Percentiles rank a stretch among this genome's conserved stretches.
Evolutionary conservation across 805 yeast genomes (phyloP).

Genomic region (Ogataea haglerorum): DNA sequence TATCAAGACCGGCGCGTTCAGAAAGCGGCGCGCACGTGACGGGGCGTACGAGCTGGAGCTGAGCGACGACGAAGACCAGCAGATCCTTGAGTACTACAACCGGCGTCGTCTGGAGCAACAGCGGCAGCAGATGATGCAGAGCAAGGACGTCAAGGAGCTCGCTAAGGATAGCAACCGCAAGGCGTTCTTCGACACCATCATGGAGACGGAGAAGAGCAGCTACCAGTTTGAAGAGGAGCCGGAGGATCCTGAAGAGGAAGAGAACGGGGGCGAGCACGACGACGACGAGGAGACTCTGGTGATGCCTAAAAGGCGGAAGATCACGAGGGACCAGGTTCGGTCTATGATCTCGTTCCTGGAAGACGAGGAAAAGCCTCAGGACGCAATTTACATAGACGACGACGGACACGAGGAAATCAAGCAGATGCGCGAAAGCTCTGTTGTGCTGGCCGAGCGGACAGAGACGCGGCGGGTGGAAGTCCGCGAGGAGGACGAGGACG

Average conservation of each 20-base stretch:
- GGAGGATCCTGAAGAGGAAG: slow-evolving; percentile 18
- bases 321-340: slow-evolving; percentile 26
- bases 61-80: slow-evolving; percentile 73
- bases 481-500: slow-evolving; percentile 15
- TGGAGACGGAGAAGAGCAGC: slow-evolving; percentile 33
- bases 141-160: slow-evolving; percentile 40
- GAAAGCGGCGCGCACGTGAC: slow-evolving; percentile 51
- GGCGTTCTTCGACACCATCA: slow-evolving; percentile 65
- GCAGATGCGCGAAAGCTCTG: slow-evolving; percentile 51
- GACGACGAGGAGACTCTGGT: slow-evolving; percentile 18
- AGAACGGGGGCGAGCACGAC: slow-evolving; percentile 23
- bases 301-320: slow-evolving; percentile 33
- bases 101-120: slow-evolving; percentile 41
- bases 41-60: slow-evolving; percentile 58
- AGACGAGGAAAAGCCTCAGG: slow-evolving; percentile 25
- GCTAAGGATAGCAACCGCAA: slow-evolving; percentile 53
- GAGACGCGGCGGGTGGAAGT: background rate
- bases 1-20: slow-evolving; percentile 66
- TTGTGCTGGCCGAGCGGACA: slow-evolving; percentile 40
- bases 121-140: slow-evolving; percentile 42
- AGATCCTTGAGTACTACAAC: slow-evolving; percentile 37
- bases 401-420: slow-evolving; percentile 38
- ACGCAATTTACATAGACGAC: slow-evolving; percentile 35
- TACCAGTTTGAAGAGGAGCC: slow-evolving; percentile 27
- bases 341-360: slow-evolving; percentile 29